Conservation (phyloP, 768 basidiomycete species). For the Calvatia gigantea region DNA sequence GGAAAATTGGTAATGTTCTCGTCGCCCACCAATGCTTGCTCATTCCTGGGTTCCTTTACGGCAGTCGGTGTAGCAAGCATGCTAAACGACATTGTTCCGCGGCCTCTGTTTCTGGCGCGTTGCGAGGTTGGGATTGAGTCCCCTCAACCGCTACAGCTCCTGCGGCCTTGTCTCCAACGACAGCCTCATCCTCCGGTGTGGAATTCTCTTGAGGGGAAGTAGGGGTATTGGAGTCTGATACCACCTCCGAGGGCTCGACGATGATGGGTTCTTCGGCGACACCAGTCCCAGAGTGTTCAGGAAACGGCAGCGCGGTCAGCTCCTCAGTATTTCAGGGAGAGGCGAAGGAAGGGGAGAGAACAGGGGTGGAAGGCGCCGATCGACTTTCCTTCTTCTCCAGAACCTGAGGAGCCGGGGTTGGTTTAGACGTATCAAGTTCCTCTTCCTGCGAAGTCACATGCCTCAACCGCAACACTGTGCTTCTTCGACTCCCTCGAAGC, state of each 20-base stretch:
- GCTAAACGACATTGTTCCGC: too few species aligned
- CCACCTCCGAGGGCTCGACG: too few species aligned
- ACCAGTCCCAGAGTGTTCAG: too few species aligned
- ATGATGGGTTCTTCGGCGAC: too few species aligned
- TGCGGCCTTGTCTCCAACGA: not conserved
- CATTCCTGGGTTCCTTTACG: constrained; percentile 13
- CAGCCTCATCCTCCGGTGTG: not conserved
- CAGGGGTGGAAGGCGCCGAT: not conserved
- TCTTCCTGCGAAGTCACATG: constrained; percentile 6
- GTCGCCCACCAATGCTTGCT: not conserved
- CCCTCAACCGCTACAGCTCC: constrained; percentile 20
- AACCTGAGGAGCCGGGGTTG: not conserved
- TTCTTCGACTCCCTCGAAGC: constrained; percentile 21
- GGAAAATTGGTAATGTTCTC: not conserved
- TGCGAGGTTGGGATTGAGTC: too few species aligned
- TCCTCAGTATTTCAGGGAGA: too few species aligned
- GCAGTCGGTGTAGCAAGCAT: too few species aligned
- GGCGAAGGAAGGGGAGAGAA: not conserved
- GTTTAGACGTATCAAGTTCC: not conserved
- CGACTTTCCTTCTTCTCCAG: not conserved
- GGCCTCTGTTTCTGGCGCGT: too few species aligned
- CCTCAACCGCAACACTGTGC: not conserved
- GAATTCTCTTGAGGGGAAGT: too few species aligned
- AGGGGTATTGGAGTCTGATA: not conserved
- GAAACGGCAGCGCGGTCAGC: too few species aligned